Evolutionary conservation across 768 basidiomycete species (phyloP).

Genomic region (Podaxis sp.): DNA sequence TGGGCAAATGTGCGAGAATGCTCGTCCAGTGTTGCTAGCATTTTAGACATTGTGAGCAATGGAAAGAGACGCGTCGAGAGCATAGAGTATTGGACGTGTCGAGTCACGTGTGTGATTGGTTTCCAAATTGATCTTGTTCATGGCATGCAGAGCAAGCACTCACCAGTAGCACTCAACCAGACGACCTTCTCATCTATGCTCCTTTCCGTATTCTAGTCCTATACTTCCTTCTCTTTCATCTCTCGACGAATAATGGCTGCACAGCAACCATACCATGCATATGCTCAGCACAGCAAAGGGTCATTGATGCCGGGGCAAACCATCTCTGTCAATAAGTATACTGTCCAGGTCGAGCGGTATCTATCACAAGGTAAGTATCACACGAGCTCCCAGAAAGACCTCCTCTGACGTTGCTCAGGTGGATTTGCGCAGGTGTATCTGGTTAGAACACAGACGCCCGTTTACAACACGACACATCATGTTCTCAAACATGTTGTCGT

Average conservation of each 20-base stretch:
- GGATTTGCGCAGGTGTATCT: slow-evolving; percentile 99
- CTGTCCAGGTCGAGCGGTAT: slow-evolving; percentile 91
- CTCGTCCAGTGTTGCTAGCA: too few species aligned
- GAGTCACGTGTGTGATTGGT: slow-evolving; percentile 10
- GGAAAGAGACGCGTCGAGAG: background rate
- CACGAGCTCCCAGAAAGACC: slow-evolving; percentile 10
- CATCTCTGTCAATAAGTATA: slow-evolving; percentile 86
- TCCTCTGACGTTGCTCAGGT: slow-evolving; percentile 48
- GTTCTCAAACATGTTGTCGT: slow-evolving; percentile 97
- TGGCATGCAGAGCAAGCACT: slow-evolving; percentile 17
- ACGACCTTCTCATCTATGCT: slow-evolving; percentile 19
- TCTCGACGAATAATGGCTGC: slow-evolving; percentile 41
- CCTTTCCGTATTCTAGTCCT: slow-evolving; percentile 18
- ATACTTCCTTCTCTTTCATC: slow-evolving; percentile 14
- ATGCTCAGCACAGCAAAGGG: slow-evolving; percentile 57
- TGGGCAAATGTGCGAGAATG: background rate
- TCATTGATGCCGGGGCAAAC: slow-evolving; percentile 81
- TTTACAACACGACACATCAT: slow-evolving; percentile 91
- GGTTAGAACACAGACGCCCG: slow-evolving; percentile 80
- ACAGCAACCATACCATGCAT: slow-evolving; percentile 49
- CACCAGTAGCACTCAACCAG: slow-evolving; percentile 16
- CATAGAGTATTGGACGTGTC: background rate
- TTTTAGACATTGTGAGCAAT: background rate
- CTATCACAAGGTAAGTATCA: slow-evolving; percentile 80
- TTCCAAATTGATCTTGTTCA: slow-evolving; percentile 16